Evolutionary conservation across 2,329 filamentous ascomycete species (phyloP).

Genomic region (Aspergillus carbonarius): DNA sequence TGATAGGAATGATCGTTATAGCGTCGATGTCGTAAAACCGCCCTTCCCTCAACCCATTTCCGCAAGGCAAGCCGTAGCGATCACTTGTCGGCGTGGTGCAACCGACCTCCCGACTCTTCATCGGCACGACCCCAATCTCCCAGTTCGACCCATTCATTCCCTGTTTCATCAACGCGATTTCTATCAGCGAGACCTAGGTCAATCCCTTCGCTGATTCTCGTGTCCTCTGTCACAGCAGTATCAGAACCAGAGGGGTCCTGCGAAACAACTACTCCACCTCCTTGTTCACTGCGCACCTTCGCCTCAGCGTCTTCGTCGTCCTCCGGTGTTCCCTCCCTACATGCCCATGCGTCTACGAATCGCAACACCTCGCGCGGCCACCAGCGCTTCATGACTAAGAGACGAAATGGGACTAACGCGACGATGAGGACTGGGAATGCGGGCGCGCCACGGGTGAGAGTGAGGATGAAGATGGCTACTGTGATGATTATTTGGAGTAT

Average conservation of each 20-base stretch:
- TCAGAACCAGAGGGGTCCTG: background rate
- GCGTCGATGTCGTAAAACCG: background rate
- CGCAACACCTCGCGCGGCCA: slow-evolving; percentile 60
- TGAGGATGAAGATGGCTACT: slow-evolving; percentile 61
- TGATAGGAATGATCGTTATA: no score
- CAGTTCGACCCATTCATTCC: slow-evolving; percentile 1
- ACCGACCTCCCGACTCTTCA: background rate
- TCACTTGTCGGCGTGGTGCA: background rate
- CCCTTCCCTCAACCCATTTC: background rate
- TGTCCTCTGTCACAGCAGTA: background rate
- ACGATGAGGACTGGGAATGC: slow-evolving; percentile 66
- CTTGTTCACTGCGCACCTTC: background rate
- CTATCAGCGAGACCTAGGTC: background rate
- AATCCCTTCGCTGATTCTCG: background rate
- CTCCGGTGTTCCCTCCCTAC: slow-evolving; percentile 55
- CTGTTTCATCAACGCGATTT: background rate
- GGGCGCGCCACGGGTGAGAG: slow-evolving; percentile 61
- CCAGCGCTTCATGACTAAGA: slow-evolving; percentile 60
- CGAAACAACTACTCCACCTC: background rate
- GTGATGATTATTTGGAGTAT: slow-evolving; percentile 59
- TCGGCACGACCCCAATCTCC: background rate
- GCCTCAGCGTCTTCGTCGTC: slow-evolving; percentile 41
- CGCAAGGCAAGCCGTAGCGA: background rate
- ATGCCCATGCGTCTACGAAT: slow-evolving; percentile 53
- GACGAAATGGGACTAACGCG: slow-evolving; percentile 60